phyloP scores from a whole-genome alignment of 345 rosid genomes.

The Cardamine resedifolia region DNA sequence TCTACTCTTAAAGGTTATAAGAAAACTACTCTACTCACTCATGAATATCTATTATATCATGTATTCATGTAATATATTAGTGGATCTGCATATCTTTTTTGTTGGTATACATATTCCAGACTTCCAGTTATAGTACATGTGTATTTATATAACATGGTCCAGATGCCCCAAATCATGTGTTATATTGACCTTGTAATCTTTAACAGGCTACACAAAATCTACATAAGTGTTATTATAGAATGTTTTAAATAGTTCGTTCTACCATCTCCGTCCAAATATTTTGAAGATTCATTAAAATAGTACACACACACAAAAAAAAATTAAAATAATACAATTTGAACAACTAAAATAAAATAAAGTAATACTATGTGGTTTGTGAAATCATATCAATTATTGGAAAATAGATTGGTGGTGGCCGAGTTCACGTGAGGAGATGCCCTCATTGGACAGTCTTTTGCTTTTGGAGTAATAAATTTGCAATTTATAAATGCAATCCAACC shows the following conservation, averaged over 20 bases:
- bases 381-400: constrained; percentile 22
- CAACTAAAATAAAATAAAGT: neutral
- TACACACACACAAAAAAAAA: too few relatives aligned
- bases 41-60: neutral
- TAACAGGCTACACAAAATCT: neutral
- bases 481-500: constrained; percentile 34
- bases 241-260: neutral
- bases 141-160: neutral
- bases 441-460: constrained; percentile 32
- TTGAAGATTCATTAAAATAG: too few relatives aligned
- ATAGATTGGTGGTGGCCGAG: constrained; percentile 38
- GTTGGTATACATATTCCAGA: neutral
- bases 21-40: too few relatives aligned
- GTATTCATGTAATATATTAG: neutral
- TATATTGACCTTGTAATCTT: neutral
- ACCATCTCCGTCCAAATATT: neutral
- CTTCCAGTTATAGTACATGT: neutral
- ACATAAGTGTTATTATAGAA: neutral
- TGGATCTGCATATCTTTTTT: neutral
- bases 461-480: constrained; percentile 9
- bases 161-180: neutral
- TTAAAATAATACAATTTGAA: neutral
- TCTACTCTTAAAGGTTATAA: too few relatives aligned
- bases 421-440: constrained; percentile 44
- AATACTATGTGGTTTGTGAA: constrained; percentile 1